Conservation (phyloP, 306 rosid genomes). For the Senna siamea region DNA sequence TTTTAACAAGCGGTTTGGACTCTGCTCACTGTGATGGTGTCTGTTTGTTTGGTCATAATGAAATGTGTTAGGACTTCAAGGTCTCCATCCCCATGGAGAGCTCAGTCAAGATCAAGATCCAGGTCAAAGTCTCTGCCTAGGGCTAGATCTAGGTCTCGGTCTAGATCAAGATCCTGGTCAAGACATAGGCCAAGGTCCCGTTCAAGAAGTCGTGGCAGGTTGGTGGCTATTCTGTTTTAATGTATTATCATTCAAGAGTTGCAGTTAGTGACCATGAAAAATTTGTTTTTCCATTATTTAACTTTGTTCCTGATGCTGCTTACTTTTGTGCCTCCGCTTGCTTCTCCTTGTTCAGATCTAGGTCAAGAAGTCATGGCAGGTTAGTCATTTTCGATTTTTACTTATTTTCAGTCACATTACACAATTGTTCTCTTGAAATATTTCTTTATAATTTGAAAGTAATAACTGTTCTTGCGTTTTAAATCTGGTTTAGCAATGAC, state of each 20-base stretch:
- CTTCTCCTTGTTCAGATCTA: conserved; percentile 58
- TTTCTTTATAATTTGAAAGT: neutral
- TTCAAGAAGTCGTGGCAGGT: conserved; percentile 94
- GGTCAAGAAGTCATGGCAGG: conserved; percentile 90
- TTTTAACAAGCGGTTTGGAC: neutral
- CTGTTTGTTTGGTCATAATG: conserved; percentile 6
- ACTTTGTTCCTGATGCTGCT: conserved; percentile 14
- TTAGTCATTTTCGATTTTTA: conserved; percentile 37
- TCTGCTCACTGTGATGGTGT: neutral
- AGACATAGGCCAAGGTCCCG: conserved; percentile 70
- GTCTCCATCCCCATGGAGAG: conserved; percentile 84
- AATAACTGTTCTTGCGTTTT: neutral
- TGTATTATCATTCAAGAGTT: neutral
- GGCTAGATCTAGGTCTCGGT: conserved; percentile 63
- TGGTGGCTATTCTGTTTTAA: conserved; percentile 35
- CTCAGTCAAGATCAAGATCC: conserved; percentile 68
- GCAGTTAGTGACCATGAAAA: neutral
- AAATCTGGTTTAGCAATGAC: conserved; percentile 1
- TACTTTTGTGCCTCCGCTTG: conserved; percentile 11
- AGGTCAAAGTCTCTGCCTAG: conserved; percentile 60
- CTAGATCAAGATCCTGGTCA: conserved; percentile 59
- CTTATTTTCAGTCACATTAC: neutral
- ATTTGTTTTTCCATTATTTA: neutral
- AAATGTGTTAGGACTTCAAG: conserved; percentile 62
- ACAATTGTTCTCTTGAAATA: neutral